These are phyloP conservation scores for Suhomyces taliae DNA, from an alignment of 1,139 yeast genomes.

Conservation along the genomic window DNA sequence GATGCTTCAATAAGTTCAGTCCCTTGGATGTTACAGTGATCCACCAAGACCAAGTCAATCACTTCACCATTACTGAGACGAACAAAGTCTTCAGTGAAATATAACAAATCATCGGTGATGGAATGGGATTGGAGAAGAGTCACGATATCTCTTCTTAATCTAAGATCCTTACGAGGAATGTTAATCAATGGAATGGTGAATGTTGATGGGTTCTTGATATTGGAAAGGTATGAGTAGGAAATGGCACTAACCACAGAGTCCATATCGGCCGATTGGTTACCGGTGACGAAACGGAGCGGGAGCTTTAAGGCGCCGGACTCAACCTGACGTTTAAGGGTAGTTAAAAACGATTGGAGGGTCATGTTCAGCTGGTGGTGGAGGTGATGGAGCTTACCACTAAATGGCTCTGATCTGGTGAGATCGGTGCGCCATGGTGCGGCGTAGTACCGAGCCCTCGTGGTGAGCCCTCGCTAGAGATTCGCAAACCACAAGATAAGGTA, in stretches of 20 bases:
- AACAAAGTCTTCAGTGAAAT: constrained; percentile 65
- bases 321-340: constrained; percentile 20
- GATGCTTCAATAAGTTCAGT: constrained; percentile 27
- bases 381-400: not conserved
- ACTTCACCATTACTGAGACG: constrained; percentile 16
- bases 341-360: constrained; percentile 17
- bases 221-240: constrained; percentile 60
- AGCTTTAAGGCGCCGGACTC: constrained; percentile 13
- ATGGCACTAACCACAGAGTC: constrained; percentile 84
- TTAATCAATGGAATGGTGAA: constrained; percentile 66
- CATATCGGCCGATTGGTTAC: constrained; percentile 83
- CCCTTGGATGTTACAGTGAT: constrained; percentile 75
- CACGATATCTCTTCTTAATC: constrained; percentile 69
- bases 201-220: constrained; percentile 22
- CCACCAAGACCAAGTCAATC: constrained; percentile 62
- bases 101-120: constrained; percentile 50
- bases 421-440: no score
- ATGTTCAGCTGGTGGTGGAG: not conserved
- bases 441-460: no score
- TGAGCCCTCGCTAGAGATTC: no score
- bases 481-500: no score
- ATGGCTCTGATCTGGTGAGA: no score
- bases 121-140: constrained; percentile 50
- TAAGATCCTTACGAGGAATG: constrained; percentile 64
- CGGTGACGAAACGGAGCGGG: constrained; percentile 58